phyloP scores from a whole-genome alignment of 73 alveolate genomes.

The Tetrahymena malaccensis region DNA sequence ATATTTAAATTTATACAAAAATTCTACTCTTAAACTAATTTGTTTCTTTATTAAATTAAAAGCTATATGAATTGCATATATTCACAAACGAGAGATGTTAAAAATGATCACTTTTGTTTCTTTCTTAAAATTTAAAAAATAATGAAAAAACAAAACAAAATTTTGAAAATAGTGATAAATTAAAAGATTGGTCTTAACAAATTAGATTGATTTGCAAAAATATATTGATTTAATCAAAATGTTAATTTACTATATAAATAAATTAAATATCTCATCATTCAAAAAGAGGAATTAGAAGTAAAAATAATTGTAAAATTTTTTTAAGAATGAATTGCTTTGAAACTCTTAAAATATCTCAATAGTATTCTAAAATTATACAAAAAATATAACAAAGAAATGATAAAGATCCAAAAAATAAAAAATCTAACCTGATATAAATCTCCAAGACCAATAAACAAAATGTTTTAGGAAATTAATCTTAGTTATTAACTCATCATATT shows the following conservation, averaged over 20 bases:
- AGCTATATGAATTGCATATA: too few relatives aligned
- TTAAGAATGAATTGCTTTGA: background rate
- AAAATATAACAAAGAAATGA: background rate
- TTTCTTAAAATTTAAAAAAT: too few relatives aligned
- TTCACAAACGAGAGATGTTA: background rate
- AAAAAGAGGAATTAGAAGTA: background rate
- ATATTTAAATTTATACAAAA: too few relatives aligned
- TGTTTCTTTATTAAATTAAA: too few relatives aligned
- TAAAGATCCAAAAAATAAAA: background rate
- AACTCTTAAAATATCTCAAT: background rate
- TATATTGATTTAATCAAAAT: too few relatives aligned
- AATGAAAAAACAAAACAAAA: background rate
- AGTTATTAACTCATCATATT: background rate
- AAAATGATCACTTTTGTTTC: background rate
- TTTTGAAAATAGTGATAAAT: too few relatives aligned
- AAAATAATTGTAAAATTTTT: too few relatives aligned
- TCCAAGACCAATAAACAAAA: background rate
- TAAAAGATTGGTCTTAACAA: too few relatives aligned
- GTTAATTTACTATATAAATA: background rate
- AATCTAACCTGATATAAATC: background rate
- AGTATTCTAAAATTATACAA: background rate
- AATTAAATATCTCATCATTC: background rate
- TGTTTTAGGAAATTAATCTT: background rate
- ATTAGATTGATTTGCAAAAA: background rate
- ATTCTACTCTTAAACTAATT: too few relatives aligned